Percentiles rank a stretch among this genome's conserved stretches.
phyloP scores from a whole-genome alignment of 2,329 filamentous ascomycete species.

The Coniochaeta pulveracea region DNA sequence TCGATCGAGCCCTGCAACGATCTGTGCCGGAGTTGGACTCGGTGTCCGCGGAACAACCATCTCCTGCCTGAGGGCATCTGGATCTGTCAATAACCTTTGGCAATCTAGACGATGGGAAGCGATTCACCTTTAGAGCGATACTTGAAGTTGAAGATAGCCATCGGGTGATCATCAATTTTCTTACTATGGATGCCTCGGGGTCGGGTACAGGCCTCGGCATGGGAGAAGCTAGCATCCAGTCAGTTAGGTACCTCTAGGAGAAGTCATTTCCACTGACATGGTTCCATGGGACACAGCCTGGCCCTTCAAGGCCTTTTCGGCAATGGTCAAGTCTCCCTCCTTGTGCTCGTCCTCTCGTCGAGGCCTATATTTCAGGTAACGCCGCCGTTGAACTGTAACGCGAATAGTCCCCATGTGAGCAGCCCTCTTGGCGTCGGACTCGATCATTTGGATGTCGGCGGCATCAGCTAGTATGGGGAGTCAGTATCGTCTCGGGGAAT shows the following conservation, averaged over 20 bases:
- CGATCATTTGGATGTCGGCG: not conserved
- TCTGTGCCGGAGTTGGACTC: not conserved
- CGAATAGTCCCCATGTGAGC: not conserved
- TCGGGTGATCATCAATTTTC: not conserved
- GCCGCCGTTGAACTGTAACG: not conserved
- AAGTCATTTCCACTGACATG: not conserved
- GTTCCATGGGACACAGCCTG: conserved; percentile 1
- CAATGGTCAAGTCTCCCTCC: not conserved
- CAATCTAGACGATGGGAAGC: too few relatives aligned
- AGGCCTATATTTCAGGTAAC: too few relatives aligned
- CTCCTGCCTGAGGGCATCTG: not conserved
- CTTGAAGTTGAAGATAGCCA: conserved; percentile 1
- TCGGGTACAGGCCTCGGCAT: too few relatives aligned
- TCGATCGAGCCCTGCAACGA: not conserved
- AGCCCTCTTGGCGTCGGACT: not conserved
- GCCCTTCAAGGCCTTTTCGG: conserved; percentile 1
- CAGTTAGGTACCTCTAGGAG: too few relatives aligned
- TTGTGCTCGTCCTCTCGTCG: too few relatives aligned
- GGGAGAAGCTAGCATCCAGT: too few relatives aligned
- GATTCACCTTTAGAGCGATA: not conserved
- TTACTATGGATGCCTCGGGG: too few relatives aligned
- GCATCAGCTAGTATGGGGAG: not conserved
- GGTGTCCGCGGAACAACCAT: not conserved
- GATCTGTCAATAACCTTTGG: too few relatives aligned
- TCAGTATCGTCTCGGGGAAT: not conserved